Percentiles rank a stretch among this genome's conserved stretches.
Conservation (phyloP, 768 basidiomycete species). For the Collybia nuda region DNA sequence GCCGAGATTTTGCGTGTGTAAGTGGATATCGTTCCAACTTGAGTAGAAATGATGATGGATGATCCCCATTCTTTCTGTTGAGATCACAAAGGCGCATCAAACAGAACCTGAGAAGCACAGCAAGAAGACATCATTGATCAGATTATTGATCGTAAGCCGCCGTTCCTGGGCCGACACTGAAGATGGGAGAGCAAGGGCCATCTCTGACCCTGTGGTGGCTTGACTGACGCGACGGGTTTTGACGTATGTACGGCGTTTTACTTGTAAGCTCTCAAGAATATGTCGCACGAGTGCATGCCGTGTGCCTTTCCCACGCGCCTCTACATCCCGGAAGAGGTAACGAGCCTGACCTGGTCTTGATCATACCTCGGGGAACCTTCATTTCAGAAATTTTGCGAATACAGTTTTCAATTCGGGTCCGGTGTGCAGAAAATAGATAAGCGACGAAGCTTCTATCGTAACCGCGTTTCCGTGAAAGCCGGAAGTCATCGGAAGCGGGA, state of each 20-base stretch:
- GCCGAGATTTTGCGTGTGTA: too few species aligned
- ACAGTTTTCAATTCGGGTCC: not conserved
- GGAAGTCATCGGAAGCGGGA: too few species aligned
- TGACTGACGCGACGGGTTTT: too few species aligned
- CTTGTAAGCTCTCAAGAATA: too few species aligned
- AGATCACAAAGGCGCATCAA: conserved; percentile 3
- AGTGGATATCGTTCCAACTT: not conserved
- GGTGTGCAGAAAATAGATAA: not conserved
- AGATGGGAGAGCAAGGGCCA: not conserved
- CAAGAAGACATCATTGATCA: conserved; percentile 14
- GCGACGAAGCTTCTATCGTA: not conserved
- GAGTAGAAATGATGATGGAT: not conserved
- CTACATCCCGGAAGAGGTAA: too few species aligned
- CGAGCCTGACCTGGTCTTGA: too few species aligned
- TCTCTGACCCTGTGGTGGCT: not conserved
- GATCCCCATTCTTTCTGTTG: not conserved
- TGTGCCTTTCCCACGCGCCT: too few species aligned
- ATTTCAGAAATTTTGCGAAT: not conserved
- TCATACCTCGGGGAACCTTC: too few species aligned
- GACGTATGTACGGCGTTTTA: too few species aligned
- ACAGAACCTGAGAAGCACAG: not conserved
- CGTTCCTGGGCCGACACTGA: conserved; percentile 6
- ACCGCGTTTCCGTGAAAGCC: too few species aligned
- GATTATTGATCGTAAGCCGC: conserved; percentile 5
- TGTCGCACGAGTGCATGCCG: too few species aligned